Percentiles rank a stretch among this genome's conserved stretches.
phyloP scores from a whole-genome alignment of 2,329 filamentous ascomycete species.

The Paramyrothecium sp. region DNA sequence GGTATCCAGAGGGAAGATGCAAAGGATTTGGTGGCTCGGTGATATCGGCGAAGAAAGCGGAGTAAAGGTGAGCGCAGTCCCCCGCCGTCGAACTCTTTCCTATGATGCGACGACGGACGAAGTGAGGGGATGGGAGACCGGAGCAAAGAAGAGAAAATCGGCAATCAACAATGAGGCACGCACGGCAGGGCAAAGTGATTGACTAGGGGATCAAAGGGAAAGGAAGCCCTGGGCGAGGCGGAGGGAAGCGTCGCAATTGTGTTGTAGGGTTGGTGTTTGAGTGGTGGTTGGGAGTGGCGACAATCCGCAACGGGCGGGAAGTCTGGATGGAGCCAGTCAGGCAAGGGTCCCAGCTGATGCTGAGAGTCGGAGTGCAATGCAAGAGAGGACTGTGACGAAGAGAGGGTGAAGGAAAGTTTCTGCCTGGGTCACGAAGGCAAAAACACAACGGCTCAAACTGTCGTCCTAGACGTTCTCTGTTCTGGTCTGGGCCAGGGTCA shows the following conservation, averaged over 20 bases:
- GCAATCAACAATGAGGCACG: too few species aligned
- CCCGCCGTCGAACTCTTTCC: neutral
- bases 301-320: neutral
- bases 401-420: slow-evolving; percentile 18
- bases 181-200: neutral
- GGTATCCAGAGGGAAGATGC: neutral
- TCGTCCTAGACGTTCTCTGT: neutral
- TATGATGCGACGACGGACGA: neutral
- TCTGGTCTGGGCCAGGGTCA: too few species aligned
- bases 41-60: neutral
- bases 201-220: neutral
- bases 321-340: neutral
- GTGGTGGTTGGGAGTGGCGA: neutral
- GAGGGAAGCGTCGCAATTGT: neutral
- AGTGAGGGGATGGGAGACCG: neutral
- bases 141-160: neutral
- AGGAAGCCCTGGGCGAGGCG: neutral
- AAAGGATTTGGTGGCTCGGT: neutral
- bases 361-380: slow-evolving; percentile 6
- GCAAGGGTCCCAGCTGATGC: slow-evolving; percentile 3
- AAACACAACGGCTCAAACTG: neutral
- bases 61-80: neutral
- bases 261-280: neutral
- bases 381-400: neutral
- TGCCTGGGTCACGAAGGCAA: slow-evolving; percentile 33